Evolutionary conservation across 257 asterid species (phyloP).

Genomic region (Primulina huaijiensis): DNA sequence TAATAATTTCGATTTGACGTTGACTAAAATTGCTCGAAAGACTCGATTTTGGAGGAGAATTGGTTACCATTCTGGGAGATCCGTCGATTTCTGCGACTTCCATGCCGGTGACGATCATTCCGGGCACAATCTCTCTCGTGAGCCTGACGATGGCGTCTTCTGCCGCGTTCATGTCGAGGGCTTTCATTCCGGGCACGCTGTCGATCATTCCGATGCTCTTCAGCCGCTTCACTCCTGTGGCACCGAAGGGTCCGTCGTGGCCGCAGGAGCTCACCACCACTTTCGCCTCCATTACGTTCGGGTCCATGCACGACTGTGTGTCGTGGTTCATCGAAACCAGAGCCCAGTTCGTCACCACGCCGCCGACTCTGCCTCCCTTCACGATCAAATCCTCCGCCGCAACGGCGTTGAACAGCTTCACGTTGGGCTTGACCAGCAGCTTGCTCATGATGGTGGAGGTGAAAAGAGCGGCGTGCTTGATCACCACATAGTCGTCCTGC

Average conservation of each 20-base stretch:
- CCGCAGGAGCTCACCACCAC: conserved; percentile 58
- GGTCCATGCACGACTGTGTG: conserved; percentile 63
- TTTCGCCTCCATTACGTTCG: conserved; percentile 58
- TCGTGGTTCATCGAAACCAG: conserved; percentile 57
- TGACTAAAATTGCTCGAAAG: no score
- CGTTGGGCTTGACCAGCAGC: conserved; percentile 51
- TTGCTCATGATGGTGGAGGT: conserved; percentile 57
- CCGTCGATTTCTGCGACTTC: conserved; percentile 37
- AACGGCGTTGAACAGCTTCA: conserved; percentile 52
- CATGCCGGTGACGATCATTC: conserved; percentile 66
- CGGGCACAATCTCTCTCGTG: conserved; percentile 53
- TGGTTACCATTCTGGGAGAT: neutral
- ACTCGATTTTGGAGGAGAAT: no score
- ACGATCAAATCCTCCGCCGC: conserved; percentile 57
- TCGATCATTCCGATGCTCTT: conserved; percentile 57
- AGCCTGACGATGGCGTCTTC: conserved; percentile 56
- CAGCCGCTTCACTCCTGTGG: conserved; percentile 54
- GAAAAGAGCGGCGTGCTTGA: conserved; percentile 53
- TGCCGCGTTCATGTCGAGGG: conserved; percentile 56
- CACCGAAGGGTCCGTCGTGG: conserved; percentile 57
- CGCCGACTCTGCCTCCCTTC: conserved; percentile 47
- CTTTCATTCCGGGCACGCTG: conserved; percentile 54
- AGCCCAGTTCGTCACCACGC: conserved; percentile 60
- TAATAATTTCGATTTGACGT: no score
- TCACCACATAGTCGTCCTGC: conserved; percentile 50